Evolutionary conservation across 768 basidiomycete genomes (phyloP), one percentile per base, ranked within the genome.

Genomic region (Zangia roseola): DNA sequence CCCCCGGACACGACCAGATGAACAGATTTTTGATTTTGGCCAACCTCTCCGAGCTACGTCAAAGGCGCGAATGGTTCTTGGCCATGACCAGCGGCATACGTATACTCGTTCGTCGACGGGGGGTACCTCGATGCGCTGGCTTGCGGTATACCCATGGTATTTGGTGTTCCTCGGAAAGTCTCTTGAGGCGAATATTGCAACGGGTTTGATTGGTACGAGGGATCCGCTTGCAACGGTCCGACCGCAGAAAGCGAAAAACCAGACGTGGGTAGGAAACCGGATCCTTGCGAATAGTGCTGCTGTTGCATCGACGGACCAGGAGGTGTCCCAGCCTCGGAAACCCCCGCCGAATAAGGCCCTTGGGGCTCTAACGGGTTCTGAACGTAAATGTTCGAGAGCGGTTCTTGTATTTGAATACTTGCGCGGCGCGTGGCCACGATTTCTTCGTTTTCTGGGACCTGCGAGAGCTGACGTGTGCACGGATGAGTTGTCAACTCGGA

Each of bases 31-130:
- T 38, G 30, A 35, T 43, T 33, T 34, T 17, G 24, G 26, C 34
- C 23, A 48, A 42, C 38, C 21, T 30, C 42, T 9, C 34, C 10
- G 14, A 35, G 30, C 30, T 65, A 65, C 3, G 40, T 38, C 20
- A 60, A 56, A 19, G 63, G 38, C 9, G 44, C 24, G 21, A 52
- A 69, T 24, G 56, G 54, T 21, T 61, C 64, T 43, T 65, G 60
- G 16, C 47, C 55, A 9, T 64, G 65, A 14, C 52, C 45, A 4
- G 67, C 26, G 5, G 54, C 19, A 10, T 55, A 65, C 4, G 58
- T 40, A n/a, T 56, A 68, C 10, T 61, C 63, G 24, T 40, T 46
- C 20, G 54, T 3, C 3, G 66, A 45, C 8, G 61, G 31, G 13
- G 41, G 45, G 21, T 65, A 65, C 14, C 54, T 40, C 33, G 45